Base-by-base conservation (phyloP, 129 eudicot species). In the Silybum marianum region DNA sequence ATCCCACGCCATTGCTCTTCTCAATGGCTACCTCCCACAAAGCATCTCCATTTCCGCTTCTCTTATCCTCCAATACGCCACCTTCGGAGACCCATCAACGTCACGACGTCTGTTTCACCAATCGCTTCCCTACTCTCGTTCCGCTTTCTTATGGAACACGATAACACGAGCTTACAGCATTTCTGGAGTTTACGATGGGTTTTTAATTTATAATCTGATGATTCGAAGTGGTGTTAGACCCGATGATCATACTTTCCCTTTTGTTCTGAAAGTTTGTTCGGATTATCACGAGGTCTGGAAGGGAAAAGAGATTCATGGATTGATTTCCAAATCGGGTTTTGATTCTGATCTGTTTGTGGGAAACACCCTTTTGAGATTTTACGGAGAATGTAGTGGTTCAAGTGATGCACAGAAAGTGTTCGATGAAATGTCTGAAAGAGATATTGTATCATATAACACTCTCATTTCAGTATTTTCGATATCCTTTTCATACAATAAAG, bases 171-270 rank as follows among this genome's bases (percentile, higher is more conserved):
- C 91, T 7, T 82, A 74, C 67, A 79, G 73, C 21, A 69, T 85
- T 69, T 69, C 81, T 21, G 81, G 80, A 4, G 83, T 87, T 68
- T 72, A 62, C 48, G 74, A 81, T 63, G 82, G 71, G 44, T 62
- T 86, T 34, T 25, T 65, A 16, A 13, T 75, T 46, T 83, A 86
- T 65, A 86, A 86, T 60, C 39, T 82, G 28, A 86, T 86, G 89
- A 44, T 86, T 8, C 24, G 72, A 0, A 78, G 12, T 34, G 87
- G 83, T 24, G 51, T 83, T 40, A 54, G 30, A 34, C 92, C 97
- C 40, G 93, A 91, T 81, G 87, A 91, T 84, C 89, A 91, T 80
- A 88, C 95, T 7, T 88, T 87, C 67, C 97, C 98, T 32, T 90
- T 91, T 72, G 89, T 92, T 72, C 71, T 94, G 3, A 91, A 94